Evolutionary conservation across 345 rosid genomes (phyloP).

Genomic region (Lepidium africanum): DNA sequence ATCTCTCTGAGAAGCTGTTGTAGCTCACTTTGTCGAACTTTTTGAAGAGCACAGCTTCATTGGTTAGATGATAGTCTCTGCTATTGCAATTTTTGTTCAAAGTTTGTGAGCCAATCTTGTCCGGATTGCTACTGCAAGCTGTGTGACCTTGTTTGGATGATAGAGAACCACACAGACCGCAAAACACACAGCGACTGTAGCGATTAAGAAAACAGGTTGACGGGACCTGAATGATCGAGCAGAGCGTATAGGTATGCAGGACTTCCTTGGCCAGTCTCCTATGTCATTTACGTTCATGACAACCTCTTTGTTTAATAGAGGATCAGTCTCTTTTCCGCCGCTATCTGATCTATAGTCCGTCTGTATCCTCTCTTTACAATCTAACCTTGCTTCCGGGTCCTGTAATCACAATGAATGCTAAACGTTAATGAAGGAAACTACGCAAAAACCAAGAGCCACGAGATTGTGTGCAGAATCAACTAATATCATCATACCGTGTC

Average conservation of each 20-base stretch:
- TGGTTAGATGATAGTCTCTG: background rate
- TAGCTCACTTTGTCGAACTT: conserved; percentile 8
- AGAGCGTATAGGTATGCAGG: conserved; percentile 30
- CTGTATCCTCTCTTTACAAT: conserved; percentile 12
- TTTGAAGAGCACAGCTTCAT: background rate
- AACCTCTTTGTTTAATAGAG: conserved; percentile 48
- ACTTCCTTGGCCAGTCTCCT: conserved; percentile 38
- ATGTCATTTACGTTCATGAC: conserved; percentile 38
- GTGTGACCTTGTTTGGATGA: conserved; percentile 68
- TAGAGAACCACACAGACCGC: conserved; percentile 59
- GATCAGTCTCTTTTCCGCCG: conserved; percentile 31
- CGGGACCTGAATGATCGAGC: conserved; percentile 33
- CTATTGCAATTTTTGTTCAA: background rate
- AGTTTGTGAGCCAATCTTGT: conserved; percentile 39
- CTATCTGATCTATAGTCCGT: conserved; percentile 6
- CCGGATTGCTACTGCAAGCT: conserved; percentile 60
- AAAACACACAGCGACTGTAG: conserved; percentile 50
- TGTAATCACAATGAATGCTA: conserved; percentile 18
- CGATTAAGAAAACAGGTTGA: conserved; percentile 36
- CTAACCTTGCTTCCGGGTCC: conserved; percentile 37
- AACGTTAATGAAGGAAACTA: background rate
- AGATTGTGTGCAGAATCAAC: background rate
- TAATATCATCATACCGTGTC: background rate
- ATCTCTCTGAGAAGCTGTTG: conserved; percentile 13
- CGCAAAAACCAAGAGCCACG: background rate